A percentile compares a stretch with the other conserved stretches of the same genome.
These are phyloP conservation scores for Xylogone sp. DNA, from an alignment of 2,329 filamentous ascomycete genomes.

Conservation along the genomic window DNA sequence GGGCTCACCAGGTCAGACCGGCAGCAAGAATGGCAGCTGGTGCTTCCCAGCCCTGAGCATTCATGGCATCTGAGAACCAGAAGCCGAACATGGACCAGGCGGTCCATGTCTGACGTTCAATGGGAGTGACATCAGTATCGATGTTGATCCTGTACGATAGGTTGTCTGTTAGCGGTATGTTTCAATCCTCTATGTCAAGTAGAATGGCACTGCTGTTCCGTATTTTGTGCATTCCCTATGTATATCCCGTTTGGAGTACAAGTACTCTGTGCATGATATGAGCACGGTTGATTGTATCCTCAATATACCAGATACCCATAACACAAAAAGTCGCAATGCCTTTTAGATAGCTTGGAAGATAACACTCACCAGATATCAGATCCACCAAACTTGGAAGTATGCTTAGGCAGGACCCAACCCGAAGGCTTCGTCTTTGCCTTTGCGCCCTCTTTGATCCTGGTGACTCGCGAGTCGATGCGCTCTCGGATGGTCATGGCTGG, in stretches of 20 bases:
- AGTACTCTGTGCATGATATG: too few relatives aligned
- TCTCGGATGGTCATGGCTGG: conserved; percentile 19
- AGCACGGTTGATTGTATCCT: too few relatives aligned
- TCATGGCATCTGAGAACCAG: conserved; percentile 42
- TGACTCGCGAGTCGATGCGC: conserved; percentile 17
- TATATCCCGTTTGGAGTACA: background rate
- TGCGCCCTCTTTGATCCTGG: conserved; percentile 26
- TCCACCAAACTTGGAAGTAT: conserved; percentile 36
- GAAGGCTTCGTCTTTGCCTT: conserved; percentile 30
- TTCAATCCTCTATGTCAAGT: background rate
- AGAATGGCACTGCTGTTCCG: background rate
- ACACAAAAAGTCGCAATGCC: too few relatives aligned
- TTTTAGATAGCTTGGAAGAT: background rate
- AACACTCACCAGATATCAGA: conserved; percentile 25
- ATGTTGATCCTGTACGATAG: conserved; percentile 34
- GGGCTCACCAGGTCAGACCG: conserved; percentile 36
- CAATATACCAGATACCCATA: too few relatives aligned
- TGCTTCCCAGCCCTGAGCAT: conserved; percentile 41
- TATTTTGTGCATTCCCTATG: conserved; percentile 1
- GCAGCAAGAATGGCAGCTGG: conserved; percentile 42
- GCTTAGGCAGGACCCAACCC: conserved; percentile 37
- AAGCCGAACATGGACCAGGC: conserved; percentile 35
- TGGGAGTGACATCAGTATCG: conserved; percentile 40
- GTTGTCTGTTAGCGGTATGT: background rate
- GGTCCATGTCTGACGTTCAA: conserved; percentile 41